Conservation (phyloP, 2,329 filamentous ascomycete species). For the Talaromyces sp. region DNA sequence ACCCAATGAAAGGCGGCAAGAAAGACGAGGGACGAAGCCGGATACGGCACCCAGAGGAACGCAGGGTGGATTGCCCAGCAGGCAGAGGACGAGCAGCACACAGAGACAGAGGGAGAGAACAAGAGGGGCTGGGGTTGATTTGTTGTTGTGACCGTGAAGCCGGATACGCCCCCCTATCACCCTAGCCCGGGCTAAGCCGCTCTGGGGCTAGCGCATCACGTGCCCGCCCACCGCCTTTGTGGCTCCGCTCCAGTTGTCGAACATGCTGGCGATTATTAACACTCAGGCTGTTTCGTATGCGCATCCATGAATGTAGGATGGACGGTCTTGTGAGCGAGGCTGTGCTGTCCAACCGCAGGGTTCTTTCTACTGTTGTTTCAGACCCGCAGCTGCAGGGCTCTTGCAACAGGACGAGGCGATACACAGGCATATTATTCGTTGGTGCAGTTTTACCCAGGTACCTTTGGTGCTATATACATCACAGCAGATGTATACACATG, state of each 20-base stretch:
- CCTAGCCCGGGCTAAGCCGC: neutral
- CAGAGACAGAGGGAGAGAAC: no score
- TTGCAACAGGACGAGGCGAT: neutral
- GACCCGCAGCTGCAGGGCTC: neutral
- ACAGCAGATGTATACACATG: neutral
- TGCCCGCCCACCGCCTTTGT: conserved; percentile 1
- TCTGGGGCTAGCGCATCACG: neutral
- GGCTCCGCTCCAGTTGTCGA: no score
- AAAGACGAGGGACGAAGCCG: neutral
- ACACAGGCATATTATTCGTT: neutral
- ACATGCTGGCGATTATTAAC: no score
- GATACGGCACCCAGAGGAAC: neutral
- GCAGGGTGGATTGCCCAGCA: neutral
- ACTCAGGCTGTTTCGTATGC: neutral
- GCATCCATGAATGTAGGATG: neutral
- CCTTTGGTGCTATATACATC: neutral
- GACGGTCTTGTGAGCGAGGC: neutral
- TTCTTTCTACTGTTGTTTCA: neutral
- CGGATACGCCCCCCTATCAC: neutral
- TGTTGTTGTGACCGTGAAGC: conserved; percentile 1
- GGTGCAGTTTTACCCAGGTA: neutral
- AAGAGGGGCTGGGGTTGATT: neutral
- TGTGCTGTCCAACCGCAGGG: neutral
- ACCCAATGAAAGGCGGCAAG: neutral
- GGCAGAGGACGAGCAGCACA: neutral